phyloP scores from a whole-genome alignment of 1,284 basidiomycete genomes.

The Apiotrichum laibachii region DNA sequence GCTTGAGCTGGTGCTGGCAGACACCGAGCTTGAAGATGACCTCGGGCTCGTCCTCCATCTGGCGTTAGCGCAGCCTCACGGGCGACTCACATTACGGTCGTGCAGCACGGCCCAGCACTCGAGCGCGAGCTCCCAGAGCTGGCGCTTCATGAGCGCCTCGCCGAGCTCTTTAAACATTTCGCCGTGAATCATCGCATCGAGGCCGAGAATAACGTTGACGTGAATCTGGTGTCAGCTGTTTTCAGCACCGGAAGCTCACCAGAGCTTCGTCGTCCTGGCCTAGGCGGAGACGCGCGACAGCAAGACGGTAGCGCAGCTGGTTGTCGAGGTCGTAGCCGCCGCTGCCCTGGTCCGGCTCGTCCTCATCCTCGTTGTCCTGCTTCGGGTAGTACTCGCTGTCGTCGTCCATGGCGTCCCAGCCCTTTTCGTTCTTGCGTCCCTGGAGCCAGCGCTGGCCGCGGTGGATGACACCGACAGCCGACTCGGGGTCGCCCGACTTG shows the following conservation, averaged over 20 bases:
- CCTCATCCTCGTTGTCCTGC: conserved; percentile 35
- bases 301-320: conserved; percentile 80
- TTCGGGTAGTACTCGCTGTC: conserved; percentile 78
- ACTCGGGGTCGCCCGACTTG: conserved; percentile 64
- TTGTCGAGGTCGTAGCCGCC: conserved; percentile 64
- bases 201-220: conserved; percentile 64
- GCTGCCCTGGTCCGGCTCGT: conserved; percentile 40
- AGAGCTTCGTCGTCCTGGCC: conserved; percentile 77
- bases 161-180: conserved; percentile 78
- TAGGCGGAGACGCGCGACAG: conserved; percentile 76
- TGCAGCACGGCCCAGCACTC: conserved; percentile 73
- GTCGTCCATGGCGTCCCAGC: conserved; percentile 80
- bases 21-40: conserved; percentile 59
- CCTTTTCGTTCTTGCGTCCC: conserved; percentile 63
- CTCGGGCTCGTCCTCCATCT: conserved; percentile 25
- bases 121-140: conserved; percentile 70
- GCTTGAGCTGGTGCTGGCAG: conserved; percentile 70
- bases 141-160: conserved; percentile 73
- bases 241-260: conserved; percentile 53
- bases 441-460: conserved; percentile 85
- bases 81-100: conserved; percentile 53
- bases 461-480: conserved; percentile 68
- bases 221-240: conserved; percentile 60
- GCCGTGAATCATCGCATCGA: conserved; percentile 72
- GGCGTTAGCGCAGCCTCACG: background rate